Percentiles rank a stretch among this genome's conserved stretches.
Evolutionary conservation across 805 yeast species (phyloP).

Genomic region (Candida vaughaniae): DNA sequence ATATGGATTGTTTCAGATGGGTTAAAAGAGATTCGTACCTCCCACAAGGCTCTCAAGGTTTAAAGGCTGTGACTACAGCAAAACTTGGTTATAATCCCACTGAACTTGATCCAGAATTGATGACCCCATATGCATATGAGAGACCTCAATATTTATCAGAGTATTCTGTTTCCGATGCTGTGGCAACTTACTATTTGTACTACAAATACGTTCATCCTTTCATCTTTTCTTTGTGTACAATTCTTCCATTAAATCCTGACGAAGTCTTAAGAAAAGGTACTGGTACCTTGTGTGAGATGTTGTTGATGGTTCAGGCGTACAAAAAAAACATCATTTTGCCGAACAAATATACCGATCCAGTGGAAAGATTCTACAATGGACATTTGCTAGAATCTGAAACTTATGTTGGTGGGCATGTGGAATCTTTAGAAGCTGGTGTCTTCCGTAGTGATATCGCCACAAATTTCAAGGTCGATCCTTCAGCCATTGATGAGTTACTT

Average conservation of each 20-base stretch:
- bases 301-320: constrained; percentile 94
- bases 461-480: constrained; percentile 75
- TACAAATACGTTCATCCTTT: constrained; percentile 97
- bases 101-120: constrained; percentile 93
- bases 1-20: constrained; percentile 98
- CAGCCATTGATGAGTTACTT: constrained; percentile 77
- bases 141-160: constrained; percentile 91
- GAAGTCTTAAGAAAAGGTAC: constrained; percentile 96
- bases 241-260: constrained; percentile 94
- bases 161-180: constrained; percentile 98
- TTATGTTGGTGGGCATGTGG: constrained; percentile 98
- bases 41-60: constrained; percentile 98
- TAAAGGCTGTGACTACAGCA: constrained; percentile 95
- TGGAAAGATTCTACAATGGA: constrained; percentile 93
- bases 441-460: constrained; percentile 83
- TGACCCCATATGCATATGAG: constrained; percentile 97
- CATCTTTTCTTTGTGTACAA: constrained; percentile 91
- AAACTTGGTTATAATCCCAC: constrained; percentile 95
- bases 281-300: constrained; percentile 97
- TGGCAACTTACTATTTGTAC: constrained; percentile 93
- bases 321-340: constrained; percentile 75
- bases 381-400: constrained; percentile 94
- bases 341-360: constrained; percentile 89
- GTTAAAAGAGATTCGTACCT: constrained; percentile 95
- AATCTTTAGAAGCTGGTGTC: constrained; percentile 96